phyloP scores from a whole-genome alignment of 225 moss, liverwort and hornwort species.

The Bryoerythrophyllum caledonicum region DNA sequence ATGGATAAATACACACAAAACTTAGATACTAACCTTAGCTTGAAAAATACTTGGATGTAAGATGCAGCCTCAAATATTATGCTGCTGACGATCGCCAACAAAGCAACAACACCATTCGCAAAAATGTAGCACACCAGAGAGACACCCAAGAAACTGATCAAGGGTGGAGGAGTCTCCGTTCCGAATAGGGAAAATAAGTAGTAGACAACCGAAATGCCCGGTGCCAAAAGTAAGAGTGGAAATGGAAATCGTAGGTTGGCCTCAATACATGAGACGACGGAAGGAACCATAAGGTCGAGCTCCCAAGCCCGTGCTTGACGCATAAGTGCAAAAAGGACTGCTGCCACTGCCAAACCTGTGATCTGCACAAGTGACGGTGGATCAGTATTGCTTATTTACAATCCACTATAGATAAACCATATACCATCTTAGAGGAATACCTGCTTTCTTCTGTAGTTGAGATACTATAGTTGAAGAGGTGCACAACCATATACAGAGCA shows the following conservation, averaged over 20 bases:
- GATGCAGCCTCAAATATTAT: conserved; percentile 67
- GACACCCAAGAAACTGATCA: conserved; percentile 88
- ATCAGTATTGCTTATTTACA: conserved; percentile 11
- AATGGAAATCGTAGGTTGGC: conserved; percentile 79
- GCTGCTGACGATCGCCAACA: conserved; percentile 71
- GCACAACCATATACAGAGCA: conserved; percentile 14
- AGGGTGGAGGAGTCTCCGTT: conserved; percentile 77
- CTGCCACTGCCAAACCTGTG: conserved; percentile 76
- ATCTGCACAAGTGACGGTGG: conserved; percentile 62
- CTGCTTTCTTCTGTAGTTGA: neutral
- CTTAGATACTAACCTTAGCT: conserved; percentile 61
- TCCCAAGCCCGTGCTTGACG: conserved; percentile 96
- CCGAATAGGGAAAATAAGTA: conserved; percentile 74
- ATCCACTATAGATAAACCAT: conserved; percentile 15
- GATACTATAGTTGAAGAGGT: neutral
- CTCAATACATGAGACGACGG: conserved; percentile 81
- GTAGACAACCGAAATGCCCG: conserved; percentile 76
- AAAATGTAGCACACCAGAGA: conserved; percentile 83
- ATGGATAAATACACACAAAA: conserved; percentile 12
- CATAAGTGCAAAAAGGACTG: conserved; percentile 81
- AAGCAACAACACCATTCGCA: conserved; percentile 76
- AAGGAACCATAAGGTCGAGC: conserved; percentile 66
- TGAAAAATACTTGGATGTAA: conserved; percentile 78
- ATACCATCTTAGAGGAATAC: neutral
- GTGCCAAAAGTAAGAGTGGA: conserved; percentile 67